These are phyloP conservation scores for Magnusiomyces sp. DNA, from an alignment of 1,139 yeast species.

Conservation along the genomic window DNA sequence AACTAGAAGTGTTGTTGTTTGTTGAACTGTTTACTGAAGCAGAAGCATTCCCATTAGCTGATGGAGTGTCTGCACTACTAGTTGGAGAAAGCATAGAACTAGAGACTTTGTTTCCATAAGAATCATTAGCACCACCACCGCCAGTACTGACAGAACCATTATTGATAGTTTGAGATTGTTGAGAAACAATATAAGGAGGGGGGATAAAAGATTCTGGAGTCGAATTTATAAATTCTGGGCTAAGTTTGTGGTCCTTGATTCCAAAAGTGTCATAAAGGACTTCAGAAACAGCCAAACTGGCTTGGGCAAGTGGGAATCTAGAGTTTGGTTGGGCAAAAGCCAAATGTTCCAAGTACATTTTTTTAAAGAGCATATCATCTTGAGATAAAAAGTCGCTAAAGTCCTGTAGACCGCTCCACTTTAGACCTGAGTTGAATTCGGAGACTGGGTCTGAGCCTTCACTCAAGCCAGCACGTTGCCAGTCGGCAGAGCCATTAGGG, in stretches of 20 bases:
- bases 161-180: neutral
- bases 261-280: slow-evolving; percentile 33
- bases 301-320: slow-evolving; percentile 33
- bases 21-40: slow-evolving; percentile 11
- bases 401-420: slow-evolving; percentile 29
- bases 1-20: slow-evolving; percentile 7
- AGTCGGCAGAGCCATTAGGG: slow-evolving; percentile 18
- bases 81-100: slow-evolving; percentile 13
- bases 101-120: slow-evolving; percentile 5
- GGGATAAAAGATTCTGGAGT: slow-evolving; percentile 21
- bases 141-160: neutral
- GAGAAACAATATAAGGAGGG: slow-evolving; percentile 17
- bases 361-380: slow-evolving; percentile 22
- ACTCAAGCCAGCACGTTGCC: slow-evolving; percentile 25
- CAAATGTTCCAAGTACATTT: slow-evolving; percentile 26
- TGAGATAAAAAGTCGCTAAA: slow-evolving; percentile 25
- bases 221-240: slow-evolving; percentile 7
- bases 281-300: slow-evolving; percentile 29
- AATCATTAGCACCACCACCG: too few species aligned
- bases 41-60: slow-evolving; percentile 9
- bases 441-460: slow-evolving; percentile 19
- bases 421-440: slow-evolving; percentile 21
- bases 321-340: slow-evolving; percentile 22
- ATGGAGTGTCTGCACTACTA: slow-evolving; percentile 10
- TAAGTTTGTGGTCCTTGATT: slow-evolving; percentile 16